Conservation (phyloP, 2,329 filamentous ascomycete genomes). For the Neoarthrinium moseri region DNA sequence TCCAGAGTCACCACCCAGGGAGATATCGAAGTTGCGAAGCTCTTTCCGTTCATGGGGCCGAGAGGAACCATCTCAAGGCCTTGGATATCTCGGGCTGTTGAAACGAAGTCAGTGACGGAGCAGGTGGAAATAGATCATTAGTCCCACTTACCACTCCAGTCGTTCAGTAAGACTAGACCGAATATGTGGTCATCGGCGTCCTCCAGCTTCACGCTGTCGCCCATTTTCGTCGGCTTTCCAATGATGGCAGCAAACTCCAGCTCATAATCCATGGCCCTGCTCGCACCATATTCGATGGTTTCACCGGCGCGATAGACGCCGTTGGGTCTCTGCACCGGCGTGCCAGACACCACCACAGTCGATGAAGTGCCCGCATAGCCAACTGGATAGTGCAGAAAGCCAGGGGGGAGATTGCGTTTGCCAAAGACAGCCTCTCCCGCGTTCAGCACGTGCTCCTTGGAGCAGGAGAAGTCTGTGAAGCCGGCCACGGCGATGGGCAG, state of each 20-base stretch:
- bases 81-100: constrained; percentile 58
- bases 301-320: constrained; percentile 16
- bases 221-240: constrained; percentile 36
- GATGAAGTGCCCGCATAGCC: constrained; percentile 18
- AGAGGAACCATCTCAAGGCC: constrained; percentile 59
- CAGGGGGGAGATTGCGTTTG: constrained; percentile 15
- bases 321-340: constrained; percentile 21
- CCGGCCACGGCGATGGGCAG: constrained; percentile 54
- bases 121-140: not conserved
- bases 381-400: constrained; percentile 17
- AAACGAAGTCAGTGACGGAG: not conserved
- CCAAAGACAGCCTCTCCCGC: constrained; percentile 31
- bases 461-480: constrained; percentile 59
- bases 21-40: constrained; percentile 57
- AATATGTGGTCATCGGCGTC: constrained; percentile 60
- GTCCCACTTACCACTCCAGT: constrained; percentile 47
- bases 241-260: constrained; percentile 44
- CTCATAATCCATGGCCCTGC: constrained; percentile 38
- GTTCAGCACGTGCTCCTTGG: constrained; percentile 51
- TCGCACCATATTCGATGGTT: constrained; percentile 20
- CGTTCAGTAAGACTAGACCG: constrained; percentile 61
- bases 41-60: constrained; percentile 61
- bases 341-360: constrained; percentile 23
- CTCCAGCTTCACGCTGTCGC: constrained; percentile 35
- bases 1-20: constrained; percentile 63